Evolutionary conservation across 257 asterid species (phyloP).

Genomic region (Plectranthus barbatus): DNA sequence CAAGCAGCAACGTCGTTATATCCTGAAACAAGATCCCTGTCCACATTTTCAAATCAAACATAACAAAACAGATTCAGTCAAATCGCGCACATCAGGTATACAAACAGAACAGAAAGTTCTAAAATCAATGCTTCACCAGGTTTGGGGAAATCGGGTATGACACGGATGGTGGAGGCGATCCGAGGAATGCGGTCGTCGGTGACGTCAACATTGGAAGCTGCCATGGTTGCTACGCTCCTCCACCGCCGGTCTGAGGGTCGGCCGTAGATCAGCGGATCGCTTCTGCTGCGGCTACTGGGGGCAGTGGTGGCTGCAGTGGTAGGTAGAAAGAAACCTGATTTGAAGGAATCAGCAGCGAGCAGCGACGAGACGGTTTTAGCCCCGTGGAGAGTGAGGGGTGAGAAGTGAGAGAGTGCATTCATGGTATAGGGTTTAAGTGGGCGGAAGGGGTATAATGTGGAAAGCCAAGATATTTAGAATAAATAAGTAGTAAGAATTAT

Average conservation of each 20-base stretch:
- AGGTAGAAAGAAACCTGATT: constrained; percentile 22
- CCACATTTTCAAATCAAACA: not conserved
- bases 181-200: constrained; percentile 54
- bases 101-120: not conserved
- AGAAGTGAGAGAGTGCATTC: constrained; percentile 16
- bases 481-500: not conserved
- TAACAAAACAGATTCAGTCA: not conserved
- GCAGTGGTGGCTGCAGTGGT: constrained; percentile 17
- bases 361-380: constrained; percentile 24
- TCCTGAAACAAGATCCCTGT: constrained; percentile 90
- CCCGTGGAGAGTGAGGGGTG: constrained; percentile 6
- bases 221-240: constrained; percentile 30
- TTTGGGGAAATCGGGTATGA: constrained; percentile 87
- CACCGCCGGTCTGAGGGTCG: constrained; percentile 11
- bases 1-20: constrained; percentile 85
- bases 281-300: not conserved
- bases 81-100: not conserved
- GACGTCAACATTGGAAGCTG: constrained; percentile 22
- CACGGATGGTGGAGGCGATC: constrained; percentile 68
- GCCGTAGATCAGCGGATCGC: constrained; percentile 21
- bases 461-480: not conserved
- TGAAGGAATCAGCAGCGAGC: constrained; percentile 25
- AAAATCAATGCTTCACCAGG: constrained; percentile 38
- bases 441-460: constrained; percentile 6
- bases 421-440: constrained; percentile 19